Percentiles rank a stretch among this genome's conserved stretches.
These are phyloP conservation scores for Aureobasidium zeae DNA, from an alignment of 2,329 filamentous ascomycete genomes.

Conservation along the genomic window DNA sequence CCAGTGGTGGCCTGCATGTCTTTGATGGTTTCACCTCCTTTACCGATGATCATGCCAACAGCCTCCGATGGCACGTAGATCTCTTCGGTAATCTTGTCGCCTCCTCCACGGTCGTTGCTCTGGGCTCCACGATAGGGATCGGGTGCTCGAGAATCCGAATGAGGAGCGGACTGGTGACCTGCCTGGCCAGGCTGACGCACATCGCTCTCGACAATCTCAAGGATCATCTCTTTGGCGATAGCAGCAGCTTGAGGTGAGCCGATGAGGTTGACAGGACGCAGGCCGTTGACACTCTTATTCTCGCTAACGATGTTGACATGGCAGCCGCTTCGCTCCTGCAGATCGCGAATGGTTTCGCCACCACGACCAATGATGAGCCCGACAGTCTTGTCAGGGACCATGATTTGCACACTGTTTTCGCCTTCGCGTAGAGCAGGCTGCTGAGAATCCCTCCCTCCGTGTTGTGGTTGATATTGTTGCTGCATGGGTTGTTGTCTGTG, in stretches of 20 bases:
- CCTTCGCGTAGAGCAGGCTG: slow-evolving; percentile 56
- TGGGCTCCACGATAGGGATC: slow-evolving; percentile 29
- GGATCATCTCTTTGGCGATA: slow-evolving; percentile 74
- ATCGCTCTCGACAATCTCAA: slow-evolving; percentile 91
- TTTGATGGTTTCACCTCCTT: slow-evolving; percentile 85
- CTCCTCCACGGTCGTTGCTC: slow-evolving; percentile 36
- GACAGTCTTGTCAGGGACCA: slow-evolving; percentile 89
- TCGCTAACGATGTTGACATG: slow-evolving; percentile 93
- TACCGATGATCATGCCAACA: slow-evolving; percentile 93
- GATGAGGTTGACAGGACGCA: slow-evolving; percentile 84
- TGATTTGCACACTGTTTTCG: slow-evolving; percentile 82
- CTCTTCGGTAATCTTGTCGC: slow-evolving; percentile 68
- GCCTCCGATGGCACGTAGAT: slow-evolving; percentile 83
- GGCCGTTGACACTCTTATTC: slow-evolving; percentile 82
- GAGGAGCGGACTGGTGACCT: slow-evolving; percentile 13
- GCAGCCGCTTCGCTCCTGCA: slow-evolving; percentile 86
- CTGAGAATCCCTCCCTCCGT: slow-evolving; percentile 10
- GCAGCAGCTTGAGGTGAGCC: slow-evolving; percentile 65
- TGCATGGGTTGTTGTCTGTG: not conserved
- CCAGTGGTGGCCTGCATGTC: slow-evolving; percentile 82
- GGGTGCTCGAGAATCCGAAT: slow-evolving; percentile 20
- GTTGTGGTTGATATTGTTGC: slow-evolving; percentile 22
- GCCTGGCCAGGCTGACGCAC: slow-evolving; percentile 34
- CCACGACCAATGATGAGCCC: slow-evolving; percentile 89
- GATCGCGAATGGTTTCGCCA: slow-evolving; percentile 83